Evolutionary conservation across 345 rosid species (phyloP).

Genomic region (Hibiscus mutabilis): DNA sequence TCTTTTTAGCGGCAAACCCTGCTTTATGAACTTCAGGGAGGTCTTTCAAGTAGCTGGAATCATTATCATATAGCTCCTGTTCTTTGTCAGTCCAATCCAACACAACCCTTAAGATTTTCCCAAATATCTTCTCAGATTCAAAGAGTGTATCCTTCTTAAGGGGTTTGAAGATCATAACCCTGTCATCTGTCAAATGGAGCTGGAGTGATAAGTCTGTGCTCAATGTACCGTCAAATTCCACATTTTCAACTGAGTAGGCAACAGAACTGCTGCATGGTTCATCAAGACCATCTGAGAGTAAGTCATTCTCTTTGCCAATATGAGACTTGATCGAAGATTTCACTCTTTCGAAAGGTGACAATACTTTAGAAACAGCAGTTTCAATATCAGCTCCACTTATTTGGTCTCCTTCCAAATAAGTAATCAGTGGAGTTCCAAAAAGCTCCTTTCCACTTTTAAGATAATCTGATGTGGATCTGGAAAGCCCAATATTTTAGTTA

Average conservation of each 20-base stretch:
- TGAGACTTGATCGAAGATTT: slow-evolving; percentile 21
- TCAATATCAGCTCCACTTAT: slow-evolving; percentile 59
- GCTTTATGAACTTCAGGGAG: slow-evolving; percentile 67
- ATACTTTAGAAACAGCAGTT: slow-evolving; percentile 36
- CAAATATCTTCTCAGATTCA: slow-evolving; percentile 36
- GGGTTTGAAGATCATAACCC: slow-evolving; percentile 29
- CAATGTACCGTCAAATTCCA: slow-evolving; percentile 33
- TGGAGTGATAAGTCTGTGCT: slow-evolving; percentile 31
- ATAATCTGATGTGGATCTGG: slow-evolving; percentile 24
- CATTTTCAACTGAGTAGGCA: slow-evolving; percentile 23
- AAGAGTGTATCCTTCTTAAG: slow-evolving; percentile 40
- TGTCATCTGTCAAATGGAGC: slow-evolving; percentile 38
- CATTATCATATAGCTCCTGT: slow-evolving; percentile 61
- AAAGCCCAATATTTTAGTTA: background rate
- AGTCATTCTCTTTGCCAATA: slow-evolving; percentile 45
- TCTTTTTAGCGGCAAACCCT: slow-evolving; percentile 60
- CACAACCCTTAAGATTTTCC: slow-evolving; percentile 36
- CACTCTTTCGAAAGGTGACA: slow-evolving; percentile 59
- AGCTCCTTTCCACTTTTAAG: slow-evolving; percentile 36
- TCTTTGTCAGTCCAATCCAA: slow-evolving; percentile 68
- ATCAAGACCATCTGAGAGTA: slow-evolving; percentile 32
- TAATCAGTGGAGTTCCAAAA: slow-evolving; percentile 72
- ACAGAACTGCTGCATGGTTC: slow-evolving; percentile 36
- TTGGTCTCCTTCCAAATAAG: slow-evolving; percentile 43
- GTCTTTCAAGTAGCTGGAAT: slow-evolving; percentile 65